phyloP scores from a whole-genome alignment of 2,329 filamentous ascomycete species.

The Coleophoma eucalyptorum region DNA sequence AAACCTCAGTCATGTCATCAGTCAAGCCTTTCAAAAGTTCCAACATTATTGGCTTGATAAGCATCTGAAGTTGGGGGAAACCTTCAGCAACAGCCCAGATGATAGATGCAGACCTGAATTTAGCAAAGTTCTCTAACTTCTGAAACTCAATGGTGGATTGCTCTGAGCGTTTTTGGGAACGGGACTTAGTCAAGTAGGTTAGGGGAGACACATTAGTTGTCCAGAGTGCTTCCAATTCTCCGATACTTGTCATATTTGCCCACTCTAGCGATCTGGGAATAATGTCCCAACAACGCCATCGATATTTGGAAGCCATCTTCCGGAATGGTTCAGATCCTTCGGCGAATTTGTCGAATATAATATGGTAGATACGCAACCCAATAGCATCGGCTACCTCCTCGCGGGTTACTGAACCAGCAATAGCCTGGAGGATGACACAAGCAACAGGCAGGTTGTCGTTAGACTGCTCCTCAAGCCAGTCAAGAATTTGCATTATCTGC shows the following conservation, averaged over 20 bases:
- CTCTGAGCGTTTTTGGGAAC: not conserved
- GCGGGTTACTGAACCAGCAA: slow-evolving; percentile 30
- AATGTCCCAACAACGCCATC: slow-evolving; percentile 24
- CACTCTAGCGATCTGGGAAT: slow-evolving; percentile 18
- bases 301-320: slow-evolving; percentile 19
- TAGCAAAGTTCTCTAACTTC: not conserved
- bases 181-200: not conserved
- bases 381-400: slow-evolving; percentile 28
- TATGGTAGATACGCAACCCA: slow-evolving; percentile 27
- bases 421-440: slow-evolving; percentile 32
- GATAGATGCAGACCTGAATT: slow-evolving; percentile 19
- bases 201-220: slow-evolving; percentile 16
- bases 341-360: slow-evolving; percentile 22
- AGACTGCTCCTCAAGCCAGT: slow-evolving; percentile 26
- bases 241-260: slow-evolving; percentile 10
- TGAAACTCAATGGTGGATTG: not conserved
- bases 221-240: slow-evolving; percentile 16
- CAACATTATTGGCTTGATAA: slow-evolving; percentile 10
- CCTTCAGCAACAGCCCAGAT: slow-evolving; percentile 14
- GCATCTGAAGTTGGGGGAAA: slow-evolving; percentile 4
- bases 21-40: slow-evolving; percentile 11
- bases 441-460: slow-evolving; percentile 19
- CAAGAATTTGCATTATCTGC: slow-evolving; percentile 32
- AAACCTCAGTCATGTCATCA: slow-evolving; percentile 4
- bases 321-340: slow-evolving; percentile 7